Base-by-base conservation (phyloP, 352 stramenopile genomes). In the Globisporangium sylvaticum region DNA sequence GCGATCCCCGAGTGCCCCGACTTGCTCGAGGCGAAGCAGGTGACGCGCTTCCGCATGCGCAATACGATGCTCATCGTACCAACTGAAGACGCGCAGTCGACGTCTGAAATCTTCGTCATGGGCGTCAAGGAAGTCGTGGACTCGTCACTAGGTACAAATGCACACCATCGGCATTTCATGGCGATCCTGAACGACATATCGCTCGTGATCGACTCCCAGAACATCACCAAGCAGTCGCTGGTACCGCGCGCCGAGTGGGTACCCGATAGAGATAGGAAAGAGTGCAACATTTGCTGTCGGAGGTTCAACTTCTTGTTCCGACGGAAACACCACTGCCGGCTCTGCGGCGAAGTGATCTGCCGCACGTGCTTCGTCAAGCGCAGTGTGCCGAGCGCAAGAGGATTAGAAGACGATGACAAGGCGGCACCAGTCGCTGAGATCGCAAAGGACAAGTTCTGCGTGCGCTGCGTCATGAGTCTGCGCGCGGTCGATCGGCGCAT, bases 281-380 rank as follows among this genome's bases (percentile, higher is more conserved):
- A 54, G 12, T 76, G 70, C 56, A 68, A 44, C 22, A 55, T 76
- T 14, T 76, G 70, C 58, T 66, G 53, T n/a, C 70, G 70, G 15
- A 29, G 22, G 7, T 76, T 76, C 50, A 55, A 71, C 29, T 69
- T 69, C 14, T 18, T 72, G 14, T 73, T 68, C 44, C 77, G 79
- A 0, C 69, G 79, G 7, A 69, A 72, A 4, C 79, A 88, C 52
- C 79, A 88, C 67, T 88, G 79, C 50, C 58, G 79, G 5, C 70
- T 88, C 1, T 88, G 79, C 22, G 79, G 79, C 0, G 79, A 88
- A 15, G 64, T 88, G 9, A 61, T 88, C 31, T 88, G 79, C 64
- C 80, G 75, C 44, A 80, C 76, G 6, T 88, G 77, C 55, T 80
- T 80, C 42, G 74, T 88, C 52, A 75, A 71, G 3, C 79, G 79